Percentiles rank a stretch among this genome's conserved stretches.
phyloP scores from a whole-genome alignment of 495 filamentous ascomycete species.

The Penicillium odoratum region DNA sequence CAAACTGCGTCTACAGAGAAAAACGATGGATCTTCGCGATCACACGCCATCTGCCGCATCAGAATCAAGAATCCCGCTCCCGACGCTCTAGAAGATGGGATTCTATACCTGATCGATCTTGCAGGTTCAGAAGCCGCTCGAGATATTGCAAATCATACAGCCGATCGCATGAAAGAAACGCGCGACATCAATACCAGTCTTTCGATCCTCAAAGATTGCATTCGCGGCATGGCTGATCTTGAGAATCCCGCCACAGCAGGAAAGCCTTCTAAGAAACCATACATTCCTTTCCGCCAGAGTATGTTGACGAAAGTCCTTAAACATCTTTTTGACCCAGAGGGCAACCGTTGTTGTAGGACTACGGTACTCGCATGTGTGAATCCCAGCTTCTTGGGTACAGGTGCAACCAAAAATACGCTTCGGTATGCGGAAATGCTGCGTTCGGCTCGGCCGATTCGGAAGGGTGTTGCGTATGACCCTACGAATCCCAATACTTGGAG shows the following conservation, averaged over 20 bases:
- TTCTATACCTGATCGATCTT: conserved; percentile 47
- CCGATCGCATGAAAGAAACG: conserved; percentile 39
- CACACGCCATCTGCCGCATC: conserved; percentile 50
- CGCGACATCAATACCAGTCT: conserved; percentile 49
- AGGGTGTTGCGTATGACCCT: conserved; percentile 9
- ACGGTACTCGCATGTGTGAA: conserved; percentile 31
- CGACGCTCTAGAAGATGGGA: conserved; percentile 30
- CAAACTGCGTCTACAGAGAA: conserved; percentile 31
- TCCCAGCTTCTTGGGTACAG: conserved; percentile 17
- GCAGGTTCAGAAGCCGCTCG: conserved; percentile 45
- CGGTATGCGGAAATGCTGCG: conserved; percentile 19
- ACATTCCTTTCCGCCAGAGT: conserved; percentile 37
- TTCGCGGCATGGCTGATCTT: conserved; percentile 25
- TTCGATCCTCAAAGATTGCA: conserved; percentile 42
- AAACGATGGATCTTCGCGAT: conserved; percentile 48
- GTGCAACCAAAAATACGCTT: conserved; percentile 19
- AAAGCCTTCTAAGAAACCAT: conserved; percentile 19
- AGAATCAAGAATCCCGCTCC: conserved; percentile 34
- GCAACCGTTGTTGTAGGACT: conserved; percentile 25
- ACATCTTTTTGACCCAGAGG: conserved; percentile 26
- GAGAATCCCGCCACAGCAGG: neutral
- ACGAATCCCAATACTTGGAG: conserved; percentile 11
- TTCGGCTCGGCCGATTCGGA: neutral
- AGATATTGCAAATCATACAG: conserved; percentile 29
- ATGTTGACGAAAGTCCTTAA: conserved; percentile 40